Base-by-base conservation (phyloP, 2,329 filamentous ascomycete species). In the Westerdykella ornata region DNA sequence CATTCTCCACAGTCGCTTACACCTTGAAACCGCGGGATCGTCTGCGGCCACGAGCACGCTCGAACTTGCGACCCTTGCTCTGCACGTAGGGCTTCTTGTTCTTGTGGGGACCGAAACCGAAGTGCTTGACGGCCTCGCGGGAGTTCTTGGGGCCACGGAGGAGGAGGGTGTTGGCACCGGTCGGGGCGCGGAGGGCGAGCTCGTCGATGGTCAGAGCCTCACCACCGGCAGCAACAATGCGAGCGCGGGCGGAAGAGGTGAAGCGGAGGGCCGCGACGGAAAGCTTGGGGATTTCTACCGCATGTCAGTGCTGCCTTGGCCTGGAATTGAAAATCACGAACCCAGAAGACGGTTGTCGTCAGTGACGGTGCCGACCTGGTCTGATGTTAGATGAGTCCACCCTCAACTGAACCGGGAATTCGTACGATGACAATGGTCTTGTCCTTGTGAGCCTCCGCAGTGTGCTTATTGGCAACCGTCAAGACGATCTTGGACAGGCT, bases 21-120 rank as follows among this genome's bases (percentile, higher is more conserved):
- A 98, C 92, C 88, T 98, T 98, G 89, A 98, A 98, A 81, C 94
- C 92, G 68, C 86, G 82, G 66, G 89, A 97, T 72, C 88, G 80
- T 84, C 92, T 94, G 76, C 92, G 89, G 75, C 92, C 94, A 92
- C 92, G 89, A 68, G 89, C 92, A 68, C 82, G 81, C 84, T 98
- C 94, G 80, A 98, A 98, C 81, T 98, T 98, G 76, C 92, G 85
- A 68, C 94, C 94, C 86, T 98, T 98, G 80, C 88, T 94, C 75
- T 88, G 81, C 67, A 98, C 81, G 64, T 94, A 86, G 61, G 90
- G 90, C 82, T 96, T 97, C 90, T 97, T 98, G 84, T 94, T 78
- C 73, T 82, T 89, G 82, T 98, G 92, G 57, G 92, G 92, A 59
- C 92, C 94, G 64, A 98, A 85, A 70, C 94, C 92, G 70, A 98